Evolutionary conservation across 2,329 filamentous ascomycete genomes (phyloP).

Genomic region (Fusarium solani-melongenae): DNA sequence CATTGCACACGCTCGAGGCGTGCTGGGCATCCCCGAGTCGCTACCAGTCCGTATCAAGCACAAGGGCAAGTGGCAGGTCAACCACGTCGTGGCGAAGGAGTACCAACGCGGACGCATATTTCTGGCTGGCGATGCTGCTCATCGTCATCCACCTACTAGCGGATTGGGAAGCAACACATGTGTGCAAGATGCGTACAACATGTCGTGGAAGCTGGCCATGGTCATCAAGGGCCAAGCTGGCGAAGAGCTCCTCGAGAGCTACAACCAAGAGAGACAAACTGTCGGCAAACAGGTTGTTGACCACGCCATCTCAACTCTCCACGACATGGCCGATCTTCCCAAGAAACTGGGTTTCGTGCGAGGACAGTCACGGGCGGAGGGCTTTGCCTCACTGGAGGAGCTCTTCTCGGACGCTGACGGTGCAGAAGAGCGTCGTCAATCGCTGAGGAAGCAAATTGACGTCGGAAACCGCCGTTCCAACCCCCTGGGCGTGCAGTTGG

Average conservation of each 20-base stretch:
- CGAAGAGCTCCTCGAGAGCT: conserved; percentile 55
- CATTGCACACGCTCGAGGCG: conserved; percentile 16
- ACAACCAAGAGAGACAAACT: conserved; percentile 59
- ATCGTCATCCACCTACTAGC: conserved; percentile 67
- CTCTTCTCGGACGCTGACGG: conserved; percentile 23
- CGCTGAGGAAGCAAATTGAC: conserved; percentile 1
- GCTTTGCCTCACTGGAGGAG: conserved; percentile 19
- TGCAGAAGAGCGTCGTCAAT: conserved; percentile 14
- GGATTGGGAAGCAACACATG: conserved; percentile 69
- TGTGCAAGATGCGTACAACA: conserved; percentile 65
- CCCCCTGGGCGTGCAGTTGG: conserved; percentile 18
- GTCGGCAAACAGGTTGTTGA: conserved; percentile 60
- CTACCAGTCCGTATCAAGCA: conserved; percentile 24
- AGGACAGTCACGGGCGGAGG: conserved; percentile 18
- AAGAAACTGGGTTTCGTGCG: conserved; percentile 56
- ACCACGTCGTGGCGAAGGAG: conserved; percentile 21
- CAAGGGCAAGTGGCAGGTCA: conserved; percentile 27
- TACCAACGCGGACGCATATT: conserved; percentile 19
- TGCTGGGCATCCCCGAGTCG: conserved; percentile 11
- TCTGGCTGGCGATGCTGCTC: conserved; percentile 64
- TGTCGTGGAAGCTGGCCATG: conserved; percentile 65
- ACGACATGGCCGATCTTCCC: conserved; percentile 61
- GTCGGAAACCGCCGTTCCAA: conserved; percentile 20
- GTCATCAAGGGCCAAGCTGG: conserved; percentile 50
- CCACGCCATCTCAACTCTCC: conserved; percentile 67